phyloP scores from a whole-genome alignment of 495 filamentous ascomycete genomes.

The Opeltia flavorubescens region DNA sequence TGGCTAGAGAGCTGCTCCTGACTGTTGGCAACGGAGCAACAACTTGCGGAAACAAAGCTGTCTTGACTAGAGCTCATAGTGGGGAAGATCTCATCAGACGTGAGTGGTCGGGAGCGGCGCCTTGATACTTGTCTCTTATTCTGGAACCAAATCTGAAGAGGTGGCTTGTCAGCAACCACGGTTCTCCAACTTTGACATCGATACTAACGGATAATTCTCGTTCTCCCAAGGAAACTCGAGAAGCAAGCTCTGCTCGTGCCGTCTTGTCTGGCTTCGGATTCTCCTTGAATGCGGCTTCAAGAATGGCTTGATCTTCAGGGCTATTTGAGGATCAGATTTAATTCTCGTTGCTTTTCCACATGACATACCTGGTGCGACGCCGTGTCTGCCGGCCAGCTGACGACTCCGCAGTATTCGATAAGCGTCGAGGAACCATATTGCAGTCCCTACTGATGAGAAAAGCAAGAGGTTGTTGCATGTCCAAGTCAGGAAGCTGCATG shows the following conservation, averaged over 20 bases:
- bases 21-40: neutral
- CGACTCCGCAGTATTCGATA: too few relatives aligned
- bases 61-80: slow-evolving; percentile 9
- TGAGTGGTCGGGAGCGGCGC: slow-evolving; percentile 75
- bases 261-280: slow-evolving; percentile 91
- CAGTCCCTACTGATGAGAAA: too few relatives aligned
- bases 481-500: too few relatives aligned
- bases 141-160: slow-evolving; percentile 90
- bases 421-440: too few relatives aligned
- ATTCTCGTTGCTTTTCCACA: neutral
- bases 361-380: slow-evolving; percentile 45
- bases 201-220: slow-evolving; percentile 89
- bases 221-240: slow-evolving; percentile 77
- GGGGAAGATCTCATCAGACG: slow-evolving; percentile 63
- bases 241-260: slow-evolving; percentile 68
- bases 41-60: neutral
- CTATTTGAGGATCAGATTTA: slow-evolving; percentile 27
- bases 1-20: slow-evolving; percentile 4
- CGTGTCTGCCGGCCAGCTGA: slow-evolving; percentile 53
- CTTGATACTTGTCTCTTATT: slow-evolving; percentile 91
- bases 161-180: too few relatives aligned
- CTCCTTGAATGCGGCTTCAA: slow-evolving; percentile 73
- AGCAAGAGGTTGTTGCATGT: too few relatives aligned
- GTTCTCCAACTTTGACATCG: too few relatives aligned
- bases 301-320: slow-evolving; percentile 76